phyloP scores from a whole-genome alignment of 106 monocot species.

The Allium fistulosum region DNA sequence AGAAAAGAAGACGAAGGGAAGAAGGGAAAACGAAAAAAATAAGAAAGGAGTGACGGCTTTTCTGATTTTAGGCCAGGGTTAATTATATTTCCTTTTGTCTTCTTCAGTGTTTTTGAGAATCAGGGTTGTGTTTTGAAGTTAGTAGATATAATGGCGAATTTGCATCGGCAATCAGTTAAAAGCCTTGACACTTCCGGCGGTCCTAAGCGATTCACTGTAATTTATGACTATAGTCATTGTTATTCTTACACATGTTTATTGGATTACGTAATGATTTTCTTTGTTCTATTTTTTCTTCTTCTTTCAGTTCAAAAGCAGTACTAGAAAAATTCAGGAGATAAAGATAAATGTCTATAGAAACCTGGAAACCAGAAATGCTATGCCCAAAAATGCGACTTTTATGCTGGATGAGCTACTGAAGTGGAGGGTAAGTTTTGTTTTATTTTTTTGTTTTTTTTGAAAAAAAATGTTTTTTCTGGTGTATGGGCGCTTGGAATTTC shows the following conservation, averaged over 20 bases:
- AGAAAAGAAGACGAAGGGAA: no score
- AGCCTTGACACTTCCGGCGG: conserved; percentile 68
- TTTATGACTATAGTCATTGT: not conserved
- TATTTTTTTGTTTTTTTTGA: not conserved
- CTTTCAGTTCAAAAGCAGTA: conserved; percentile 76
- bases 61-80: no score
- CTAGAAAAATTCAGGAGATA: conserved; percentile 72
- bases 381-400: conserved; percentile 76
- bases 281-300: not conserved
- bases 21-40: no score
- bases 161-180: conserved; percentile 46
- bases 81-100: no score
- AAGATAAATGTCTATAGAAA: conserved; percentile 79
- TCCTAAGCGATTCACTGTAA: conserved; percentile 63
- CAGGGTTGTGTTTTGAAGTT: no score
- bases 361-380: conserved; percentile 36
- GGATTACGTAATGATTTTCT: not conserved
- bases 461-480: not conserved
- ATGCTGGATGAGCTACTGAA: conserved; percentile 66
- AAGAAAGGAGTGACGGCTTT: no score
- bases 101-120: no score
- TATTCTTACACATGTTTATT: not conserved
- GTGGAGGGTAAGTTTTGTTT: conserved; percentile 51
- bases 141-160: conserved; percentile 28
- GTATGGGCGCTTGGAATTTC: no score